phyloP scores from a whole-genome alignment of 139 green algal genomes.

The Eudorina sp. region DNA sequence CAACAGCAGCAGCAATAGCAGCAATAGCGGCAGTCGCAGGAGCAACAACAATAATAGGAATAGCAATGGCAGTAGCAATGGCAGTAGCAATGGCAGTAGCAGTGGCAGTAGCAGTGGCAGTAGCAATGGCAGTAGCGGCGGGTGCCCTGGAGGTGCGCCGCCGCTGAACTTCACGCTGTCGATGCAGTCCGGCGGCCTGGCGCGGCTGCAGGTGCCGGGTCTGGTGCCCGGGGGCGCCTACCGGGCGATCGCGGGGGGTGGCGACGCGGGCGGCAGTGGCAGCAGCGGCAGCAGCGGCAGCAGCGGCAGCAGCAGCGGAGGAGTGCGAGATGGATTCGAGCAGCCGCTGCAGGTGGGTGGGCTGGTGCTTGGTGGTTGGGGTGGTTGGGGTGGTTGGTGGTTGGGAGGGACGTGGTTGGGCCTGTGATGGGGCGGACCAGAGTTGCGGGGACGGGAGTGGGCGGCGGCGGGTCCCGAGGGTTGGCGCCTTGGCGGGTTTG shows the following conservation, averaged over 20 bases:
- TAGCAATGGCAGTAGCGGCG: background rate
- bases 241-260: background rate
- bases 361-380: no score
- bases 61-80: background rate
- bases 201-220: slow-evolving; percentile 20
- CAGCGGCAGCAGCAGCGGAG: no score
- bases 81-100: background rate
- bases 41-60: background rate
- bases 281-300: no score
- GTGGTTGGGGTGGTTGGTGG: no score
- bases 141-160: background rate
- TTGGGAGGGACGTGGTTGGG: no score
- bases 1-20: background rate
- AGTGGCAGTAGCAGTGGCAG: background rate
- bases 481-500: no score
- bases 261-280: no score
- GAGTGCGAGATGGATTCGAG: slow-evolving; percentile 1
- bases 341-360: slow-evolving; percentile 7
- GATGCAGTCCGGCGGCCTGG: slow-evolving; percentile 21
- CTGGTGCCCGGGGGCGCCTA: slow-evolving; percentile 24
- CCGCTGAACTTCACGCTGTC: background rate
- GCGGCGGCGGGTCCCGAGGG: no score
- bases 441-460: no score
- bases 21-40: no score
- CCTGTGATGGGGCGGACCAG: no score